Conservation (phyloP, 208 protist species). For the Crithidia sp. region DNA sequence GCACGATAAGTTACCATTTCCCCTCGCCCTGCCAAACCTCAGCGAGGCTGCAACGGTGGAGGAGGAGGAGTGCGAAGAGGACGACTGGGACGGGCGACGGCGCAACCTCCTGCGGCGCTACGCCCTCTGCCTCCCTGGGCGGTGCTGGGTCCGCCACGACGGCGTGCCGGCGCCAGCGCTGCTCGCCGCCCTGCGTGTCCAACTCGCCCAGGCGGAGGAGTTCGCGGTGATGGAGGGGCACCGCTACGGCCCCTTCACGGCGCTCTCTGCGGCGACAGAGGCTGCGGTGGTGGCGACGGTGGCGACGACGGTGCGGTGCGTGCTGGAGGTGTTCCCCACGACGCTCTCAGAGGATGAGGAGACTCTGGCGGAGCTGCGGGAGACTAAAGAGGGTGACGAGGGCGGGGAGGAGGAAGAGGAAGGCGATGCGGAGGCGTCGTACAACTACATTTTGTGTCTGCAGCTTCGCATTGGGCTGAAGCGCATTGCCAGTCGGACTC, state of each 20-base stretch:
- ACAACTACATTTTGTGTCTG: slow-evolving; percentile 56
- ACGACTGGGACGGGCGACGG: slow-evolving; percentile 62
- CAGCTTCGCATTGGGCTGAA: slow-evolving; percentile 80
- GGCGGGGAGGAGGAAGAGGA: slow-evolving; percentile 7
- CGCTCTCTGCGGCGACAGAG: slow-evolving; percentile 64
- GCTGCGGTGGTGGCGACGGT: slow-evolving; percentile 54
- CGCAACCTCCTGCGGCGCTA: slow-evolving; percentile 50
- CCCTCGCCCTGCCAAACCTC: slow-evolving; percentile 36
- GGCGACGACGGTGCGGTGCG: slow-evolving; percentile 44
- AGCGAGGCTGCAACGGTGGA: background rate
- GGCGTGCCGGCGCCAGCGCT: slow-evolving; percentile 72
- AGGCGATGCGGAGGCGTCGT: slow-evolving; percentile 20
- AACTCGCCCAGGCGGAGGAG: slow-evolving; percentile 75
- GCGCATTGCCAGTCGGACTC: slow-evolving; percentile 54
- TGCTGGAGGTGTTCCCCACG: slow-evolving; percentile 66
- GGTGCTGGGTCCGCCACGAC: slow-evolving; percentile 65
- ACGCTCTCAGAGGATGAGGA: slow-evolving; percentile 73
- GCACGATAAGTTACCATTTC: slow-evolving; percentile 87
- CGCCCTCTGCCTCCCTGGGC: slow-evolving; percentile 47
- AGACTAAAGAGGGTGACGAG: background rate
- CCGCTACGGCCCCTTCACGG: slow-evolving; percentile 53
- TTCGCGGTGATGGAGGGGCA: slow-evolving; percentile 62
- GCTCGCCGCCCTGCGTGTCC: slow-evolving; percentile 74
- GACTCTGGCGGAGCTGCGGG: slow-evolving; percentile 34
- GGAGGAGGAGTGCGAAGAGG: slow-evolving; percentile 4